A percentile compares a stretch with the other conserved stretches of the same genome.
Evolutionary conservation across 2,329 filamentous ascomycete species (phyloP).

Genomic region (Plectosphaerella sp.): DNA sequence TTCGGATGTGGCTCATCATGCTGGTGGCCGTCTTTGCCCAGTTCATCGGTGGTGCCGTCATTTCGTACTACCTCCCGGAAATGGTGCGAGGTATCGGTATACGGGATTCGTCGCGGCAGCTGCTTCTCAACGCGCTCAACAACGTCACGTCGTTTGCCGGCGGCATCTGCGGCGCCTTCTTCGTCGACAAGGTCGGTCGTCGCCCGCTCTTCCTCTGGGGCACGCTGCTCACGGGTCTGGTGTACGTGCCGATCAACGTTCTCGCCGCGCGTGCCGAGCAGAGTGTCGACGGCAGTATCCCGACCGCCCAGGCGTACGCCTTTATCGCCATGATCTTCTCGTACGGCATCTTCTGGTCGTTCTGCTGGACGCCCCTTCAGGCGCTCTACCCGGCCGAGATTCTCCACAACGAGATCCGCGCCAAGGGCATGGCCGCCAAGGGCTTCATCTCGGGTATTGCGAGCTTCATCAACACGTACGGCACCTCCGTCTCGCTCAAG

Average conservation of each 20-base stretch:
- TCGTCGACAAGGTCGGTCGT: slow-evolving; percentile 40
- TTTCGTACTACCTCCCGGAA: slow-evolving; percentile 40
- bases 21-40: slow-evolving; percentile 44
- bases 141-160: slow-evolving; percentile 36
- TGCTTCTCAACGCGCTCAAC: slow-evolving; percentile 32
- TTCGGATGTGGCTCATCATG: slow-evolving; percentile 40
- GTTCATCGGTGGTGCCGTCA: slow-evolving; percentile 42
- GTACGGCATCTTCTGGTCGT: slow-evolving; percentile 36
- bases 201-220: slow-evolving; percentile 40
- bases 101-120: slow-evolving; percentile 25
- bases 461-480: slow-evolving; percentile 28
- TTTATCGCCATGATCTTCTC: slow-evolving; percentile 33
- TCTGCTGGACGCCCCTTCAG: slow-evolving; percentile 41
- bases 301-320: slow-evolving; percentile 6
- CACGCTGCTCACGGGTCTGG: slow-evolving; percentile 25
- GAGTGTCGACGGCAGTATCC: slow-evolving; percentile 15
- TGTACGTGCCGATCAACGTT: slow-evolving; percentile 23
- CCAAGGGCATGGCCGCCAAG: slow-evolving; percentile 37
- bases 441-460: slow-evolving; percentile 28
- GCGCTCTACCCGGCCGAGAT: slow-evolving; percentile 33
- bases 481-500: slow-evolving; percentile 36
- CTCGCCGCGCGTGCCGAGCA: slow-evolving; percentile 21
- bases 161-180: slow-evolving; percentile 31
- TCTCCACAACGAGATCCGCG: slow-evolving; percentile 25
- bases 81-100: slow-evolving; percentile 41